Conservation (phyloP, 2,329 filamentous ascomycete species). For the Clarireedia homoeocarpa region DNA sequence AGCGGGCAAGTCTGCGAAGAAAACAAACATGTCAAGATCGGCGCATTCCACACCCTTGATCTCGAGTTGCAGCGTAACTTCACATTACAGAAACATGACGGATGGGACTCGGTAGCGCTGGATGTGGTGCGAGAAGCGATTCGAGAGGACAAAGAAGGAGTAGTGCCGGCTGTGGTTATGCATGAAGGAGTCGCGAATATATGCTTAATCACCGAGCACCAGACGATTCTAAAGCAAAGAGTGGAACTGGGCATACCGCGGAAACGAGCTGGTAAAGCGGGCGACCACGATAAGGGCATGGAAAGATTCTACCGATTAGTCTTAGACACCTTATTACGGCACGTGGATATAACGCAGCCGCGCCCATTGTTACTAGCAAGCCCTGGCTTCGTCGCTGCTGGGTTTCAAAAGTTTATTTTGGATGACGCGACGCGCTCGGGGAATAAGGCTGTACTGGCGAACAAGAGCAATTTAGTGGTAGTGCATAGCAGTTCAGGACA, state of each 20-base stretch:
- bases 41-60: constrained; percentile 66
- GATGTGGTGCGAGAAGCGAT: constrained; percentile 73
- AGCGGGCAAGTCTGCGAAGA: constrained; percentile 57
- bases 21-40: constrained; percentile 59
- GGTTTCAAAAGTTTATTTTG: constrained; percentile 70
- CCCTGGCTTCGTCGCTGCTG: constrained; percentile 77
- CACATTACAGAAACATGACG: constrained; percentile 72
- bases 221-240: constrained; percentile 65
- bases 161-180: constrained; percentile 87
- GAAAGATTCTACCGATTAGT: constrained; percentile 71
- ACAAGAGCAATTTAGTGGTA: constrained; percentile 57
- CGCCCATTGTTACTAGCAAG: constrained; percentile 77
- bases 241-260: constrained; percentile 60
- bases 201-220: constrained; percentile 72
- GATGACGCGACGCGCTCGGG: constrained; percentile 48
- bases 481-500: constrained; percentile 83
- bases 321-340: constrained; percentile 65
- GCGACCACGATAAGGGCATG: constrained; percentile 63
- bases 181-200: constrained; percentile 81
- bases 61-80: constrained; percentile 84
- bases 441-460: constrained; percentile 62
- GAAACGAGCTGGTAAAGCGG: constrained; percentile 53
- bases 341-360: constrained; percentile 64
- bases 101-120: constrained; percentile 86
- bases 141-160: constrained; percentile 69